Evolutionary conservation across 768 basidiomycete species (phyloP), one percentile per base, ranked within the genome.

Genomic region (Clavulina sp.): DNA sequence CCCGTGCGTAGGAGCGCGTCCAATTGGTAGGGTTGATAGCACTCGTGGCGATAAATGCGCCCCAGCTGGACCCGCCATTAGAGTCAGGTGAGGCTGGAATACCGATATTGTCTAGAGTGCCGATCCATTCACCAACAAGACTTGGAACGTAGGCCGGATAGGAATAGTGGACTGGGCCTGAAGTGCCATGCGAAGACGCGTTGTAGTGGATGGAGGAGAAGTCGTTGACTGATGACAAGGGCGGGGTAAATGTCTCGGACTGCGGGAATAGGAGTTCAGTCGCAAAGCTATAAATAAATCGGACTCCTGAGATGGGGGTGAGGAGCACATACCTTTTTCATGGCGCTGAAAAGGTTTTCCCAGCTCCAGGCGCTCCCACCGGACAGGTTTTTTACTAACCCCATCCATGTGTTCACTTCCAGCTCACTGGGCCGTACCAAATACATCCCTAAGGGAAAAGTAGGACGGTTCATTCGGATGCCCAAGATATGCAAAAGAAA

Each of bases 1-100:
- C 71, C 53, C 74, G 70, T n/a, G 78, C 69, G 64, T 80, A 80
- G 1, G 74, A 77, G n/a, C 80, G 72, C 9, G 77, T 78, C 67
- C 72, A 74, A 64, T 79, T 80, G 28, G 66, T 51, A 1, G 75
- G 73, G 63, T 81, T 81, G 60, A 84, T 76, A 5, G 71, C 68
- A 4, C 72, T 72, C 3, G 77, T 70, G 0, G 77, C 69, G 59
- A 81, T 69, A 59, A 73, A 74, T 4, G 68, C 64, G 53, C 77
- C 74, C 60, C 70, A 68, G 54, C 69, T 69, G 24, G 67, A 57
- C 24, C 76, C 76, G 41, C 69, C 68, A 59, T 73, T 69, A 0
- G 74, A 66, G 52, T 73, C 70, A 1, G 65, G 40, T 34, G 62
- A 62, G 1, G 64, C 51, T 1, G 65, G 61, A 41, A 78, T 65